Base-by-base conservation (phyloP, 805 yeast genomes). In the Komagataella pseudopastoris region DNA sequence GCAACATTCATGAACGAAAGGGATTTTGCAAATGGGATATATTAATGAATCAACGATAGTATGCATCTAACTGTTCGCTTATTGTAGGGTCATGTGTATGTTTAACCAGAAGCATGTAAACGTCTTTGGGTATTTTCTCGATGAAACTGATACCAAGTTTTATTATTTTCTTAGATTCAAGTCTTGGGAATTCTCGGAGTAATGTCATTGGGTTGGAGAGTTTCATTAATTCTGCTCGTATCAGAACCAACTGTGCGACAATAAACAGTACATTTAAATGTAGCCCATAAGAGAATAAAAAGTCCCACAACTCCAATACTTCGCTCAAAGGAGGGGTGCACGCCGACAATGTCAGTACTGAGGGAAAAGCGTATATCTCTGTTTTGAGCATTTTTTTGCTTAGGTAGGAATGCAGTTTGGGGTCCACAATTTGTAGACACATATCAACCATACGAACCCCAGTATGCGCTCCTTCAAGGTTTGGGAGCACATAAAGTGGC, bases 241-340 rank as follows among this genome's bases (percentile, higher is more conserved):
- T 81, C 46, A 83, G 70, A 4, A 86, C 80, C 20, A 89, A 67
- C 62, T 87, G 96, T 1, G 96, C 91, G 6, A 88, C 87, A 2
- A 89, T 79, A 57, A 88, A 85, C 44, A 90, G 69, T 24, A 90
- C 76, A 65, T 90, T 89, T 81, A 88, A 75, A 60, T 90, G 96
- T 17, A 85, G 79, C 0, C 97, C 97, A 59, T 87, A 89, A 3
- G 96, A 95, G 65, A 89, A 85, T 58, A 88, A 67, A 56, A 89
- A 85, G 63, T 89, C 97, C 97, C 97, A 89, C 16, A 89, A 71
- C 53, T 80, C 77, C 44, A 89, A 66, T 1, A 86, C 85, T 55
- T 89, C 88, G 36, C 71, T 68, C 47, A 90, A 69, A 0, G 96
- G 90, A 7, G 95, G 95, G 5, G 95, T 88, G 59, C 96, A 87